Base-by-base conservation (phyloP, 139 green algal genomes). In the Pedinophyceae sp. region DNA sequence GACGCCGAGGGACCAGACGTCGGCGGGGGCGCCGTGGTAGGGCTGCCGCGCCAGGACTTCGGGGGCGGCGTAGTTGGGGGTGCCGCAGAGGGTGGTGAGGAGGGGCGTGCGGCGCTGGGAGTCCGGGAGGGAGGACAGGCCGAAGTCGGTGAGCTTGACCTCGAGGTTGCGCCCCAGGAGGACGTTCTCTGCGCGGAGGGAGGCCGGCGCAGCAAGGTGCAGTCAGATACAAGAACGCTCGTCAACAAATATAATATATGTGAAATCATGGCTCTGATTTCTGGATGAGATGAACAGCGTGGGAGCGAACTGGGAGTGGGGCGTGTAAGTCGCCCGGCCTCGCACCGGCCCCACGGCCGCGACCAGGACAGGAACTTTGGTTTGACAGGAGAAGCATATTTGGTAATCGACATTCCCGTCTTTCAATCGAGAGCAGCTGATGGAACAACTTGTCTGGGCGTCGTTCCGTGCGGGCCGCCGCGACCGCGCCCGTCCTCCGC, bases 51-150 rank as follows among this genome's bases (percentile, higher is more conserved):
- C 27, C 27, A 84, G 61, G 4, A 87, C 79, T 63, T 88, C 78
- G 2, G 79, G 79, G 15, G 80, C 79, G 16, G 77, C 73, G 50
- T 88, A 88, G 60, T 87, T 83, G 22, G 79, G 79, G 1, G 79
- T 88, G 45, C 80, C 80, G 54, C 80, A 88, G 0, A 63, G 73
- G 1, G 79, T 88, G 20, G 58, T 63, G 27, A 87, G 59, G 26
- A 81, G 30, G 29, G 50, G 22, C 55, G 50, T 2, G 27, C 13
- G 34, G 41, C 3, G 5, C 16, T 46, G 27, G 5, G 30, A 6
- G 7, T 62, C 29, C n/a, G 27, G 30, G 34, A 80, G 52, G 1
- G 59, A 48, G 4, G 64, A 69, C 57, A 83, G 50, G 25, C 75
- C 75, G 67, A 83, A 83, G 46, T 83, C 75, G 4, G 58, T 65